phyloP scores from a whole-genome alignment of 345 rosid genomes.

The Pugionium cornutum region DNA sequence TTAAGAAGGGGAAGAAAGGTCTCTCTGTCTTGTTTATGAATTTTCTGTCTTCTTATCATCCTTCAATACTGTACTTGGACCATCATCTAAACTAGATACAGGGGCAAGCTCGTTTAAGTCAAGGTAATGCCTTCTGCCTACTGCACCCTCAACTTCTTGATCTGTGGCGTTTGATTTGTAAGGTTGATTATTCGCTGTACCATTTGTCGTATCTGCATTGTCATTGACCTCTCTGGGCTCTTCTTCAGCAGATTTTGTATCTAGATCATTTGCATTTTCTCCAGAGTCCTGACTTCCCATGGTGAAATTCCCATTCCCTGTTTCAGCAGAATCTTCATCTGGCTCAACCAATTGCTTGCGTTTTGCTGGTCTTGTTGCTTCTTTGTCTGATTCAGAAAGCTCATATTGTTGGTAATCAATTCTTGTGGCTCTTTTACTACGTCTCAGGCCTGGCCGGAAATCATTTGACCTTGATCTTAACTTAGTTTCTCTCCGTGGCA shows the following conservation, averaged over 20 bases:
- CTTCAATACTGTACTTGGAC: slow-evolving; percentile 64
- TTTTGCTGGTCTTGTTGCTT: slow-evolving; percentile 58
- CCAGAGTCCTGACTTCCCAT: slow-evolving; percentile 63
- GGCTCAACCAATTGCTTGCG: slow-evolving; percentile 55
- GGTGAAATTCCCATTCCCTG: slow-evolving; percentile 61
- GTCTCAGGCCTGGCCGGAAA: slow-evolving; percentile 75
- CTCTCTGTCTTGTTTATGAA: slow-evolving; percentile 46
- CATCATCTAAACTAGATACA: slow-evolving; percentile 86
- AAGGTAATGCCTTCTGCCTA: slow-evolving; percentile 65
- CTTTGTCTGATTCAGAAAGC: slow-evolving; percentile 75
- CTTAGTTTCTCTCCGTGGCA: slow-evolving; percentile 72
- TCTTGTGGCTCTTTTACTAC: slow-evolving; percentile 82
- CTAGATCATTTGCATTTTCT: slow-evolving; percentile 55
- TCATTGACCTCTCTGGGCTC: slow-evolving; percentile 41
- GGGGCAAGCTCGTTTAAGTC: slow-evolving; percentile 96
- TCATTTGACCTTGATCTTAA: slow-evolving; percentile 68
- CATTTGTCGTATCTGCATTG: slow-evolving; percentile 38
- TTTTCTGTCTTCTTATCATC: slow-evolving; percentile 58
- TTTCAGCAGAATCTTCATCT: slow-evolving; percentile 61
- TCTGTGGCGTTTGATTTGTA: slow-evolving; percentile 51
- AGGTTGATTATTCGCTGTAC: slow-evolving; percentile 48
- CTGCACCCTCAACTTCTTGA: slow-evolving; percentile 55
- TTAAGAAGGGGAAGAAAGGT: background rate
- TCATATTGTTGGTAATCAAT: slow-evolving; percentile 75
- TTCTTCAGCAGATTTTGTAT: slow-evolving; percentile 44